These are phyloP conservation scores for Daldinia concentrica DNA, from an alignment of 495 filamentous ascomycete genomes.

Conservation along the genomic window DNA sequence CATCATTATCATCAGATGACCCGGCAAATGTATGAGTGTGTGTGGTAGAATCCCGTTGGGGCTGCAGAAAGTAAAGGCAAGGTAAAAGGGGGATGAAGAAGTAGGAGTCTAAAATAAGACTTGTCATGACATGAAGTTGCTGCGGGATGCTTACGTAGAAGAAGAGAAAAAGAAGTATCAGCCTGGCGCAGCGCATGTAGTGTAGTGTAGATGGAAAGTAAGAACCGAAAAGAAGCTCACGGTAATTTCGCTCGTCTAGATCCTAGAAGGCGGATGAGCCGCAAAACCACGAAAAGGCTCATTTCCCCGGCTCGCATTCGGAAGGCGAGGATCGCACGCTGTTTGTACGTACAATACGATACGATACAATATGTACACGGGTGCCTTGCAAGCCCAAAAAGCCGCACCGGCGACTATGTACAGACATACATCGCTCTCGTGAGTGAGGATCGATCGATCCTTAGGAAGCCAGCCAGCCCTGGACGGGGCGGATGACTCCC, in stretches of 20 bases:
- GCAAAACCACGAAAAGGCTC: constrained; percentile 6
- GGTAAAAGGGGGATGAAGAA: neutral
- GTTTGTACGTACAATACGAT: neutral
- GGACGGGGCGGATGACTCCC: constrained; percentile 10
- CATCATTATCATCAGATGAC: constrained; percentile 28
- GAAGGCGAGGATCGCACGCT: constrained; percentile 17
- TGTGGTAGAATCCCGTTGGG: neutral
- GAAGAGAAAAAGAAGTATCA: neutral
- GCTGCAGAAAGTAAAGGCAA: neutral
- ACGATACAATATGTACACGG: neutral
- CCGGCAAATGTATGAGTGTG: neutral
- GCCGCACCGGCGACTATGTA: constrained; percentile 9
- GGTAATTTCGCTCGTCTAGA: constrained; percentile 5
- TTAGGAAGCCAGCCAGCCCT: neutral
- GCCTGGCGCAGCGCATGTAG: neutral
- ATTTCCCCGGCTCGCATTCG: constrained; percentile 8
- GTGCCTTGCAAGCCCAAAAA: constrained; percentile 8
- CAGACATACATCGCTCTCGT: constrained; percentile 5
- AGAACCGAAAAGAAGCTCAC: neutral
- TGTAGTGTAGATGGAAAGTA: neutral
- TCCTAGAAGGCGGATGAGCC: neutral
- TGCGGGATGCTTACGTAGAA: neutral
- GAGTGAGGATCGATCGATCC: constrained; percentile 17
- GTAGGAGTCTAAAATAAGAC: neutral
- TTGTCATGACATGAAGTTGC: neutral